Evolutionary conservation across 495 filamentous ascomycete genomes (phyloP).

Genomic region (Aspergillus leporis): DNA sequence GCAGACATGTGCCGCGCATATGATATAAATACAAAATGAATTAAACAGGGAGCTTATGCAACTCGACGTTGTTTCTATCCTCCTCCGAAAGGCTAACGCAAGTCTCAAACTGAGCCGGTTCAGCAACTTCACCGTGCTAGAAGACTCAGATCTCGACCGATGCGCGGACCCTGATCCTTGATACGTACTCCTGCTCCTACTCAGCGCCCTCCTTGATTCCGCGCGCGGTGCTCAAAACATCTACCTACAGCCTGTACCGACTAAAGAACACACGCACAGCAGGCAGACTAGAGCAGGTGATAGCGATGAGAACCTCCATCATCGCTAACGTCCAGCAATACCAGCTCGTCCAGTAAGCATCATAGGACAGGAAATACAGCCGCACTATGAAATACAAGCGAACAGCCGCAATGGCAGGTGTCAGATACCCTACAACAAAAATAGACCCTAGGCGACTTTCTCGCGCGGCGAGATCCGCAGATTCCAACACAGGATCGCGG

Average conservation of each 20-base stretch:
- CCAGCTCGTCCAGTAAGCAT: constrained; percentile 12
- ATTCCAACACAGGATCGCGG: constrained; percentile 7
- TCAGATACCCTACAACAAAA: constrained; percentile 9
- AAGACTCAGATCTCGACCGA: background rate
- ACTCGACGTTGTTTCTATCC: too few species aligned
- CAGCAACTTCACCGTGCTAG: background rate
- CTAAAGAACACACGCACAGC: constrained; percentile 12
- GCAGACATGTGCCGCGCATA: too few species aligned
- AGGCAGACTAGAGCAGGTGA: constrained; percentile 11
- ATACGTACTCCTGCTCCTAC: background rate
- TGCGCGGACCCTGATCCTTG: background rate
- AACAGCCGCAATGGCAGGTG: constrained; percentile 7
- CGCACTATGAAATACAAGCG: constrained; percentile 9
- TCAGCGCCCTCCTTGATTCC: background rate
- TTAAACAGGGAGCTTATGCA: too few species aligned
- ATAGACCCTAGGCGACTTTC: constrained; percentile 9
- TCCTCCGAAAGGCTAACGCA: too few species aligned
- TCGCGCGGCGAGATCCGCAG: constrained; percentile 10
- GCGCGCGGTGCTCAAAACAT: background rate
- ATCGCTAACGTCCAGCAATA: constrained; percentile 15
- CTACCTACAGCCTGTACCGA: background rate
- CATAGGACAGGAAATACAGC: constrained; percentile 10
- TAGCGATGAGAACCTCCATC: constrained; percentile 12
- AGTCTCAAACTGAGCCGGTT: too few species aligned
- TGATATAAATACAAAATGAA: too few species aligned